Base-by-base conservation (phyloP, 2,329 filamentous ascomycete genomes). In the Ambrosiella beaveri region DNA sequence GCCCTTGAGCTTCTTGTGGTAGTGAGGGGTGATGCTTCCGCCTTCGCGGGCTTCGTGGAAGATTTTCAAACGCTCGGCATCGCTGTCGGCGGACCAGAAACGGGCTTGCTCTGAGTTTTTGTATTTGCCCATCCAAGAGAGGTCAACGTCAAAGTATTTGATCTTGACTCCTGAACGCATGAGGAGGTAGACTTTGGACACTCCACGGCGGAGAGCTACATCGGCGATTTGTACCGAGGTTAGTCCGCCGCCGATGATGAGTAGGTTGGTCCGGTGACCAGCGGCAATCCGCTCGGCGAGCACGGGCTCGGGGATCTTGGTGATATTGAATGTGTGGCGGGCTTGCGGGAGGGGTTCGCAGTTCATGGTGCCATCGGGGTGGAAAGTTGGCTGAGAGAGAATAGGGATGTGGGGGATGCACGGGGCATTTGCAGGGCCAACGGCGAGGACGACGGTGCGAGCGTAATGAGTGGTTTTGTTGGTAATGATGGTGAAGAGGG, bases 111-210 rank as follows among this genome's bases (percentile, higher is more conserved):
- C 81, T 57, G 81, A 78, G 66, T 91, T 91, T 58, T 83, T 81
- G 68, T 86, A 91, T 66, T 91, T 91, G 8, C 84, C 85, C 68
- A 91, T 85, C 87, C 87, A 93, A 53, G 79, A 76, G 1, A 91
- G 74, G 59, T 82, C 79, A 27, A 91, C 76, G 64, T 91, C 87
- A 63, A 91, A 91, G 60, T 84, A 82, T 68, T 91, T 91, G 54
- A 88, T 75, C 63, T 73, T 71, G 11, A 76, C 64, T 7, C 19
- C 35, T 0, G 72, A 69, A 0, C 87, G 76, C 77, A 89, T 82
- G 35, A 91, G 65, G 56, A 86, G 64, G 1, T 15, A 47, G 11
- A 47, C 44, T 47, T 47, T 47, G 9, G 44, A 15, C 2, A 47
- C 44, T 13, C 44, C n/a, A 12, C 11, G n/a, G 44, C 44, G n/a